Evolutionary conservation across 1,139 yeast species (phyloP).

Genomic region (Blastobotrys capitulatus): DNA sequence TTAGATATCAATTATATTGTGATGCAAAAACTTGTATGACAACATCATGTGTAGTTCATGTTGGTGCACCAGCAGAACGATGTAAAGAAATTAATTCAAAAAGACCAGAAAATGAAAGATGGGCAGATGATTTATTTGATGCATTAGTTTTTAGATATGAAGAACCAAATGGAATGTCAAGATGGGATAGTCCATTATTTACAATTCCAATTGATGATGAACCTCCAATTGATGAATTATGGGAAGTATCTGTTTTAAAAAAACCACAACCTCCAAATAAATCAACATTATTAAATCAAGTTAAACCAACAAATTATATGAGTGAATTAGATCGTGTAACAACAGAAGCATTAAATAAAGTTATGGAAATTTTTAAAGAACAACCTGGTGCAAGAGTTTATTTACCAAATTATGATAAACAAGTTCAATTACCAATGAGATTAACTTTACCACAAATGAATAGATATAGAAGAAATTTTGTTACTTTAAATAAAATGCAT

Average conservation of each 20-base stretch:
- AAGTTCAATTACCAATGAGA: slow-evolving; percentile 58
- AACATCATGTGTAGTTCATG: slow-evolving; percentile 77
- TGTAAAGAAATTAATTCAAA: slow-evolving; percentile 59
- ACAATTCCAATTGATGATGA: slow-evolving; percentile 52
- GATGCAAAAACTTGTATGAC: slow-evolving; percentile 85
- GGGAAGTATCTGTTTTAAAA: slow-evolving; percentile 62
- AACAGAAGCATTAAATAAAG: slow-evolving; percentile 51
- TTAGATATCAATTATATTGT: slow-evolving; percentile 87
- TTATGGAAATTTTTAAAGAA: slow-evolving; percentile 57
- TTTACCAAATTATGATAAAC: slow-evolving; percentile 36
- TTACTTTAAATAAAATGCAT: slow-evolving; percentile 73
- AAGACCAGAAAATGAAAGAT: slow-evolving; percentile 32
- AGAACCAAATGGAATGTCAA: slow-evolving; percentile 78
- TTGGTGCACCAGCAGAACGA: slow-evolving; percentile 57
- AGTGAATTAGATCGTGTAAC: slow-evolving; percentile 77
- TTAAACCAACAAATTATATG: slow-evolving; percentile 71
- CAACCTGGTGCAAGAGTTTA: slow-evolving; percentile 47
- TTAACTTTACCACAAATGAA: slow-evolving; percentile 77
- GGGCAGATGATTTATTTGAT: slow-evolving; percentile 65
- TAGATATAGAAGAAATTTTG: slow-evolving; percentile 75
- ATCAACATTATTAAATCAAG: slow-evolving; percentile 50
- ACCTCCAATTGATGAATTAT: slow-evolving; percentile 62
- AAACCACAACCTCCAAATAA: slow-evolving; percentile 46
- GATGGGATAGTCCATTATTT: slow-evolving; percentile 95
- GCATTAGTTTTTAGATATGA: slow-evolving; percentile 83